These are phyloP conservation scores for Tetrahymena malaccensis DNA, from an alignment of 73 alveolate species.

Conservation along the genomic window DNA sequence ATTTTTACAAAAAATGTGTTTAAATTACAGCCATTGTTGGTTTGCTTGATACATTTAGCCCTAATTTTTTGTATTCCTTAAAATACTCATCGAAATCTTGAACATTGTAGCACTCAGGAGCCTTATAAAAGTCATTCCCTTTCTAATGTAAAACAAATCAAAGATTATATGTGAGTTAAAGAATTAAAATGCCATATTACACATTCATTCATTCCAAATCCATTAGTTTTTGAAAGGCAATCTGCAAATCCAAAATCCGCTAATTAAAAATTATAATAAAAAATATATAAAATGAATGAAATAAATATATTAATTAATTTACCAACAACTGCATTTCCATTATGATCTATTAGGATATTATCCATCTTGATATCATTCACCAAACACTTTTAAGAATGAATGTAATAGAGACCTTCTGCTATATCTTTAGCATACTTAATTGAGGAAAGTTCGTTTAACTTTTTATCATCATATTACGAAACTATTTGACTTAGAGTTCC, in stretches of 20 bases:
- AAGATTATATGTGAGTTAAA: background rate
- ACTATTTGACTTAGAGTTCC: background rate
- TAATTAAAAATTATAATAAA: no score
- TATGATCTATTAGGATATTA: background rate
- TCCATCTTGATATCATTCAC: background rate
- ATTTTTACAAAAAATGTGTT: no score
- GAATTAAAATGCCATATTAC: background rate
- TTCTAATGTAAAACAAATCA: background rate
- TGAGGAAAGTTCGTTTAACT: background rate
- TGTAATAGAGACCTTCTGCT: background rate
- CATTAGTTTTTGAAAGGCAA: background rate
- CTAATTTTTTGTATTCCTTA: background rate
- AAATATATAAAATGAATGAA: no score
- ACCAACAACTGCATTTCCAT: background rate
- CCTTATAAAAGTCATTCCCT: background rate
- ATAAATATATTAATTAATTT: background rate
- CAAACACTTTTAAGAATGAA: background rate
- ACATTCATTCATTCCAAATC: background rate
- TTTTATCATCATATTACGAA: background rate
- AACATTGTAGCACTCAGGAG: background rate
- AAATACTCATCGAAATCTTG: no score
- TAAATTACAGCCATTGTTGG: background rate
- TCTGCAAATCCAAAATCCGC: background rate
- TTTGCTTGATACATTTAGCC: background rate
- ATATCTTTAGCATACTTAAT: background rate